A percentile compares a stretch with the other conserved stretches of the same genome.
These are phyloP conservation scores for Trichoderma afroharzianum DNA, from an alignment of 2,329 filamentous ascomycete species.

Conservation along the genomic window DNA sequence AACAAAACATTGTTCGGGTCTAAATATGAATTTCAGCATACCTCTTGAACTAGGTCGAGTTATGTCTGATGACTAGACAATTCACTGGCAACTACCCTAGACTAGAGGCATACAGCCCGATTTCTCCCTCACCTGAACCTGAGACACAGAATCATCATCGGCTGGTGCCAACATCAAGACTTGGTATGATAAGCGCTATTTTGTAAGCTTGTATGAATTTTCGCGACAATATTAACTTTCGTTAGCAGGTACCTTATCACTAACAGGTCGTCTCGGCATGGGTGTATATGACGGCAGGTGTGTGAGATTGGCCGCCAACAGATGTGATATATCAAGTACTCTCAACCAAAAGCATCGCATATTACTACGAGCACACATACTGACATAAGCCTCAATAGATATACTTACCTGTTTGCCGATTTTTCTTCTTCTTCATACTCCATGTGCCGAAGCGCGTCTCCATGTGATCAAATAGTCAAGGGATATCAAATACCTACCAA, in stretches of 20 bases:
- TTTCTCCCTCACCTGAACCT: neutral
- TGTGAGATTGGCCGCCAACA: neutral
- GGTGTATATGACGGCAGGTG: neutral
- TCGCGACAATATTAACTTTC: neutral
- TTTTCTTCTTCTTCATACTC: neutral
- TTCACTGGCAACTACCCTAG: neutral
- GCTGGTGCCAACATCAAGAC: neutral
- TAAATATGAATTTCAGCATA: neutral
- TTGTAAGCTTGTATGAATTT: neutral
- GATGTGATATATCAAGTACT: neutral
- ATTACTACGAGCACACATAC: too few relatives aligned
- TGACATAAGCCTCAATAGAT: neutral
- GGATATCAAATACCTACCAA: slow-evolving; percentile 4
- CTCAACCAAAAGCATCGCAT: neutral
- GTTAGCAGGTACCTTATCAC: neutral
- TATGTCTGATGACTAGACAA: neutral
- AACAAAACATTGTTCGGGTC: neutral
- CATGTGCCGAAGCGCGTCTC: neutral
- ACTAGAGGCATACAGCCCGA: neutral
- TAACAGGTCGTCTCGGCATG: neutral
- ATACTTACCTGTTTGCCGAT: neutral
- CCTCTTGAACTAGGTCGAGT: neutral
- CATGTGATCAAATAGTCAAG: neutral
- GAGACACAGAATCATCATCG: neutral
- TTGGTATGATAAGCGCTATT: neutral